Evolutionary conservation across 208 protist species (phyloP), one percentile per base, ranked within the genome.

Genomic region (Leishmania gerbilli): DNA sequence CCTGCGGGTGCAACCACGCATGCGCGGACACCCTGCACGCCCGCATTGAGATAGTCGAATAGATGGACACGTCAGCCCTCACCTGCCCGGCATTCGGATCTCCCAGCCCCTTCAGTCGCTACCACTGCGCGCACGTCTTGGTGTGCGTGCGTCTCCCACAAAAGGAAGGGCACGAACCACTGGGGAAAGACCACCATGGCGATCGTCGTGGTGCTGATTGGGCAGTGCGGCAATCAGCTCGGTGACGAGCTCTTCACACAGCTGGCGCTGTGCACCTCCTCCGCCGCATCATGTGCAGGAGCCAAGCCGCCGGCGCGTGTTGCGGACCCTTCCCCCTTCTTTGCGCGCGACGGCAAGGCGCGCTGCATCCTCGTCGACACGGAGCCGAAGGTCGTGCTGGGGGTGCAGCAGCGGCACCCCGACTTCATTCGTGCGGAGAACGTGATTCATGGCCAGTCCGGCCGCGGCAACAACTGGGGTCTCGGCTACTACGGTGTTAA

Each of bases 211-310:
- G 93, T 97, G 31, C 84, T 92, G 13, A 89, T 97, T 7, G 95
- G 95, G 4, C 95, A 97, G 79, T 97, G 95, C 81, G 95, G 95
- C 74, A 97, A 97, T 72, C 95, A 97, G 84, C 87, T 97, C 42
- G 93, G 91, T 62, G 95, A 96, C 72, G 93, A 95, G 75, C 88
- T 97, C 31, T 93, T 94, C 71, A 88, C 87, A 2, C 92, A 96
- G 79, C 83, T 97, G 5, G 49, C 82, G n/a, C 72, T 89, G 62
- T 84, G 84, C 77, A 82, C 85, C 31, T 69, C 76, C 34, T 49
- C 76, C 17, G 17, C 15, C 2, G 45, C 69, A 74, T 67, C 74
- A n/a, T 56, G 37, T 24, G 42, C 55, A 17, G 24, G 60, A 45
- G 67, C 6, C 31, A 34, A 3, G 11, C 21, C 76, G 45, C 51